Conservation (phyloP, 352 stramenopile species). For the Phytophthora cactorum region DNA sequence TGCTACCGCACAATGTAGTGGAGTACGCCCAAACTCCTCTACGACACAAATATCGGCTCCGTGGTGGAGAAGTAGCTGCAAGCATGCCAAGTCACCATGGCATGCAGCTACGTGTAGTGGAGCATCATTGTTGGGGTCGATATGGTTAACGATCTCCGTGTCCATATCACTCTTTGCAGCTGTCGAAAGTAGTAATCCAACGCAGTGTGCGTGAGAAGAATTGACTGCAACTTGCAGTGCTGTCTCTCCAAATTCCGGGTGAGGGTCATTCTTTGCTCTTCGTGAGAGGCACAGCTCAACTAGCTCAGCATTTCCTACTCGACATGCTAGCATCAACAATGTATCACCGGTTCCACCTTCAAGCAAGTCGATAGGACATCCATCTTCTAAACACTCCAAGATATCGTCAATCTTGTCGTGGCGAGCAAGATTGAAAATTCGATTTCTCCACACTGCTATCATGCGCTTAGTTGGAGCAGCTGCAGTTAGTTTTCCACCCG, state of each 20-base stretch:
- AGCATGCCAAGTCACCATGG: slow-evolving; percentile 71
- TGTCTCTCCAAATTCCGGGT: slow-evolving; percentile 86
- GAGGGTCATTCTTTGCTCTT: slow-evolving; percentile 86
- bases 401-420: slow-evolving; percentile 51
- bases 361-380: slow-evolving; percentile 78
- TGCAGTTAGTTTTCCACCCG: slow-evolving; percentile 9
- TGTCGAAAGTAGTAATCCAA: slow-evolving; percentile 67
- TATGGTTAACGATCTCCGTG: slow-evolving; percentile 88
- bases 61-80: slow-evolving; percentile 80
- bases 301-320: slow-evolving; percentile 58
- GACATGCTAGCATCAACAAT: slow-evolving; percentile 80
- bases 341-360: slow-evolving; percentile 79
- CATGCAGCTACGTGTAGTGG: slow-evolving; percentile 80
- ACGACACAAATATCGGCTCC: slow-evolving; percentile 86
- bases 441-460: slow-evolving; percentile 57
- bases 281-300: slow-evolving; percentile 78
- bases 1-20: slow-evolving; percentile 76
- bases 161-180: slow-evolving; percentile 89
- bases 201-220: slow-evolving; percentile 57
- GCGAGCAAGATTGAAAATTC: slow-evolving; percentile 67
- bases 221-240: slow-evolving; percentile 83
- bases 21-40: slow-evolving; percentile 79
- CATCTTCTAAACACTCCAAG: slow-evolving; percentile 54
- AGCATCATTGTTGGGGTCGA: slow-evolving; percentile 80
- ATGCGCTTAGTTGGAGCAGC: slow-evolving; percentile 45